Evolutionary conservation across 2,329 filamentous ascomycete species (phyloP).

Genomic region (Colletotrichum chrysophilum): DNA sequence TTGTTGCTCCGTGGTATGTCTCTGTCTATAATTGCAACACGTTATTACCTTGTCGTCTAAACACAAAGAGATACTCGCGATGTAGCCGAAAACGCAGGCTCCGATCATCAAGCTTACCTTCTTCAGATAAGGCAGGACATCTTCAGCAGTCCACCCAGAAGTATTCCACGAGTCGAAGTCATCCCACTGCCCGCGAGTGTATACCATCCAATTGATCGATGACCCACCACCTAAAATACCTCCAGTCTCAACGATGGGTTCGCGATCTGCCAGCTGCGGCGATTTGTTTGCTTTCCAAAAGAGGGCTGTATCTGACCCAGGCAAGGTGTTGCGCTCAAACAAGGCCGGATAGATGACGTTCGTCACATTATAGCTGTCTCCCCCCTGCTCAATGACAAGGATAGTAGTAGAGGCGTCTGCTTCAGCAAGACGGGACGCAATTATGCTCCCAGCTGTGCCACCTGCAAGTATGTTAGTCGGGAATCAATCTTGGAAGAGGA

Average conservation of each 20-base stretch:
- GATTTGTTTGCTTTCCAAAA: conserved; percentile 28
- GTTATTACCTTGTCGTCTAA: background rate
- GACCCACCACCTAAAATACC: conserved; percentile 36
- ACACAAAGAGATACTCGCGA: background rate
- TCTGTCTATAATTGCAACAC: background rate
- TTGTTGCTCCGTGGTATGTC: conserved; percentile 27
- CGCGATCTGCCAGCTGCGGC: conserved; percentile 24
- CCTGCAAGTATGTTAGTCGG: conserved; percentile 22
- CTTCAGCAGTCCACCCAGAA: conserved; percentile 36
- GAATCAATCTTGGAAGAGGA: background rate
- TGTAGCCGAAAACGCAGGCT: background rate
- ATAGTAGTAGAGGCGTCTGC: conserved; percentile 30
- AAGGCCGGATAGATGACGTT: conserved; percentile 28
- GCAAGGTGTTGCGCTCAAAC: conserved; percentile 14
- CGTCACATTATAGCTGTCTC: conserved; percentile 29
- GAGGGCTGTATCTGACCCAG: conserved; percentile 18
- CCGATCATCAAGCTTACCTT: background rate
- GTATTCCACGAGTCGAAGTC: conserved; percentile 40
- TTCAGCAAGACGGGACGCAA: conserved; percentile 29
- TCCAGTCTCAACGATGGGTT: conserved; percentile 25
- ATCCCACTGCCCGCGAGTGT: conserved; percentile 32
- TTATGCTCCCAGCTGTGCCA: conserved; percentile 30
- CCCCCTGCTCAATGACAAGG: conserved; percentile 32
- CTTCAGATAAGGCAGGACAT: conserved; percentile 29
- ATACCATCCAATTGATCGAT: conserved; percentile 37